phyloP scores from a whole-genome alignment of 1,139 yeast species.

The Kodamaea ohmeri region DNA sequence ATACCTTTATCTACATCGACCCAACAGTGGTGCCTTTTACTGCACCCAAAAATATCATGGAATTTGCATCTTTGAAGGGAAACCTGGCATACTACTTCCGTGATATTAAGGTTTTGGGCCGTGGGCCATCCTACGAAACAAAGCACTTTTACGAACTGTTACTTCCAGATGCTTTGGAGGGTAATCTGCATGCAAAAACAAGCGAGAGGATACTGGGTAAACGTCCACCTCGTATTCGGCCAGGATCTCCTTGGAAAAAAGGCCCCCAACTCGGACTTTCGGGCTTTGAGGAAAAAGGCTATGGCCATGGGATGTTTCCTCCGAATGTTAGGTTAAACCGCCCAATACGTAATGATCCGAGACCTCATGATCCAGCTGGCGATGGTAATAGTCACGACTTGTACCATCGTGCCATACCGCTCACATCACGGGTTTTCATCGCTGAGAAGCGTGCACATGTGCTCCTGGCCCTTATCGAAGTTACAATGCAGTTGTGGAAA shows the following conservation, averaged over 20 bases:
- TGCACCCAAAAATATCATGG: slow-evolving; percentile 17
- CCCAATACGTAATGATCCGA: not conserved
- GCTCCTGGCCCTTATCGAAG: slow-evolving; percentile 11
- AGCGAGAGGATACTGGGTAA: not conserved
- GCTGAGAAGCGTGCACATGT: slow-evolving; percentile 13
- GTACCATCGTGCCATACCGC: not conserved
- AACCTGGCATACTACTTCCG: slow-evolving; percentile 22
- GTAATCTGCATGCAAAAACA: not conserved
- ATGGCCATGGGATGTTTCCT: not conserved
- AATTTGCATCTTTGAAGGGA: slow-evolving; percentile 14
- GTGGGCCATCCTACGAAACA: slow-evolving; percentile 8
- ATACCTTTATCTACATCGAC: slow-evolving; percentile 19
- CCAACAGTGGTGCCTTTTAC: slow-evolving; percentile 21
- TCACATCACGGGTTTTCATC: slow-evolving; percentile 8
- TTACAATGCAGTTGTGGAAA: slow-evolving; percentile 13
- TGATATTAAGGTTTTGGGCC: slow-evolving; percentile 14
- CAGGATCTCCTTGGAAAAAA: not conserved
- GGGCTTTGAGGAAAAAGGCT: not conserved
- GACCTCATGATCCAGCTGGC: slow-evolving; percentile 1
- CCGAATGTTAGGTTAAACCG: not conserved
- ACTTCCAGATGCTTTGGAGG: slow-evolving; percentile 7
- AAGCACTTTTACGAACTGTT: slow-evolving; percentile 10
- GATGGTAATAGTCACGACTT: not conserved
- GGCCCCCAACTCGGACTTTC: not conserved
- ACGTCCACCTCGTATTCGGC: not conserved